A percentile compares a stretch with the other conserved stretches of the same genome.
These are phyloP conservation scores for Hypoxylon crocopeplum DNA, from an alignment of 495 filamentous ascomycete species.

Conservation along the genomic window DNA sequence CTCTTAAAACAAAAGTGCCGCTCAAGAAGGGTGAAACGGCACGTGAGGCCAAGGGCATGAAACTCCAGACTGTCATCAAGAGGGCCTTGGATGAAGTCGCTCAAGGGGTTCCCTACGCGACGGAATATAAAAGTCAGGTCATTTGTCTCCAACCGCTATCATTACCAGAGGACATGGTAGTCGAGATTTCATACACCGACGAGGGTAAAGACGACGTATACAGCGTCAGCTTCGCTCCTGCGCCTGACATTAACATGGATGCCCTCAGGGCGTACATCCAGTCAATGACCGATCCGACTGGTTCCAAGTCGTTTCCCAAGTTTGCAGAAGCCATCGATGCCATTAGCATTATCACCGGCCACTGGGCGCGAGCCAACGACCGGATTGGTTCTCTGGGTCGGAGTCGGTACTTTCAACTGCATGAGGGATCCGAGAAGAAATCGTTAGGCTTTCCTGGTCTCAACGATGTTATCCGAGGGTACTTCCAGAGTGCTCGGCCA, in stretches of 20 bases:
- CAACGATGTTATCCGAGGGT: slow-evolving; percentile 64
- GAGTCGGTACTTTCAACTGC: slow-evolving; percentile 52
- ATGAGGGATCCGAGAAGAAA: slow-evolving; percentile 32
- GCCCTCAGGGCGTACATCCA: slow-evolving; percentile 61
- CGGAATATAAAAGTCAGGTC: slow-evolving; percentile 64
- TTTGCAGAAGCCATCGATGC: slow-evolving; percentile 53
- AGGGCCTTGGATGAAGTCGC: slow-evolving; percentile 52
- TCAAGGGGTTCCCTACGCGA: slow-evolving; percentile 47
- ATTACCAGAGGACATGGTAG: slow-evolving; percentile 39
- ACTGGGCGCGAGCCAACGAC: slow-evolving; percentile 44
- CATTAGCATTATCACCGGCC: slow-evolving; percentile 56
- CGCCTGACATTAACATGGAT: slow-evolving; percentile 50
- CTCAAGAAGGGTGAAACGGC: slow-evolving; percentile 40
- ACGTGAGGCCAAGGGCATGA: slow-evolving; percentile 54
- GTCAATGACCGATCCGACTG: slow-evolving; percentile 46
- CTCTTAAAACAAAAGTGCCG: slow-evolving; percentile 1
- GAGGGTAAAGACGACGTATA: slow-evolving; percentile 50
- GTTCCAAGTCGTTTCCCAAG: slow-evolving; percentile 50
- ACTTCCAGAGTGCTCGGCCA: slow-evolving; percentile 69
- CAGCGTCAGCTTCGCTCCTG: slow-evolving; percentile 53
- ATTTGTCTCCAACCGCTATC: slow-evolving; percentile 49
- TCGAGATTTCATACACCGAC: slow-evolving; percentile 54
- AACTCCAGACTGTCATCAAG: slow-evolving; percentile 60
- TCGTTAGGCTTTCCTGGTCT: slow-evolving; percentile 14
- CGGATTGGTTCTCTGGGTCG: slow-evolving; percentile 44